Evolutionary conservation across 2,329 filamentous ascomycete genomes (phyloP), one percentile per base, ranked within the genome.

Genomic region (Exophiala bonariae): DNA sequence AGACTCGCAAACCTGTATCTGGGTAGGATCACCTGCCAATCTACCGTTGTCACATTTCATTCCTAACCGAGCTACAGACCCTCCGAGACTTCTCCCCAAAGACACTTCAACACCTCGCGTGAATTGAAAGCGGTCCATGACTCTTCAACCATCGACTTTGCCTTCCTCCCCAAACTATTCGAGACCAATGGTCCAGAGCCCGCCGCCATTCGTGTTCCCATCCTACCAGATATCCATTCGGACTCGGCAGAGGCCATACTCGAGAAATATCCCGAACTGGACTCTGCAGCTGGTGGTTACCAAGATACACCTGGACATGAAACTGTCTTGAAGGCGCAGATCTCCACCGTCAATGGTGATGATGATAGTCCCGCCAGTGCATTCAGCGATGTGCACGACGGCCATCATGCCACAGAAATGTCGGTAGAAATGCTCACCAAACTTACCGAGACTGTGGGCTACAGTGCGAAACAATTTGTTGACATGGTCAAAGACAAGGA

Each of bases 41-140:
- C 6, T 11, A 11, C 23, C 23, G 23, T 26, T 11, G 11, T 26
- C 11, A 26, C 11, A 11, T 26, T 26, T 11, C 11, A 11, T 26
- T 6, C 11, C 6, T 26, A 11, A 26, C 23, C 11, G 23, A 26
- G 6, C 11, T 26, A 11, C 36, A 59, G 56, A 26, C 51, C 57
- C 9, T 46, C 57, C 18, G 57, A 57, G 17, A 51, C 49, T 8
- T 59, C 38, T 47, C 64, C 42, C 56, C 67, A 65, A 52, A 76
- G 80, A 46, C 73, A 77, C 61, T 83, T 85, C 74, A 84, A 84
- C 68, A 82, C 80, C 51, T 80, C 75, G 53, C 77, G 78, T 51
- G 65, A 73, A 50, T 67, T 75, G 43, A 82, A 82, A 62, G 67
- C 77, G 20, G 71, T 78, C 53, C 73, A 77, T 44, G 81, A 84